Evolutionary conservation across 2,329 filamentous ascomycete species (phyloP).

Genomic region (Stemphylium lycopersici): DNA sequence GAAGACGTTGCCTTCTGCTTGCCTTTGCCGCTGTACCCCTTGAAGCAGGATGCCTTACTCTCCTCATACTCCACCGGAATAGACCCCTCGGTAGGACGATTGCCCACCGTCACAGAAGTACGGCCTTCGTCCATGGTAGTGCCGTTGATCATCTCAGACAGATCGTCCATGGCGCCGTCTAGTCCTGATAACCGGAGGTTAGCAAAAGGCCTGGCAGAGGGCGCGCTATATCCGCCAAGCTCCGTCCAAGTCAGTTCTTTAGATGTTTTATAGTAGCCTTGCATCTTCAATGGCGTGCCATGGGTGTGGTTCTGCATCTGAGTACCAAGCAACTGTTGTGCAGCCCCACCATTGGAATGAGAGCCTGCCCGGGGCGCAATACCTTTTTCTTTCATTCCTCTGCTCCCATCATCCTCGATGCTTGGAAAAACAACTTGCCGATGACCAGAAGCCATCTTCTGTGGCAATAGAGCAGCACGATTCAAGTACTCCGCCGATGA

Average conservation of each 20-base stretch:
- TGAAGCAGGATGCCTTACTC: slow-evolving; percentile 41
- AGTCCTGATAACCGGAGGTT: slow-evolving; percentile 41
- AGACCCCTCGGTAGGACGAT: slow-evolving; percentile 8
- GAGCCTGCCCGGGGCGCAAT: slow-evolving; percentile 17
- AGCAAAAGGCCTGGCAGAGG: slow-evolving; percentile 26
- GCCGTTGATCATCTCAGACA: slow-evolving; percentile 38
- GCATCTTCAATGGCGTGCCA: slow-evolving; percentile 28
- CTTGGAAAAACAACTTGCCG: slow-evolving; percentile 12
- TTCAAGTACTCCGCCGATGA: slow-evolving; percentile 20
- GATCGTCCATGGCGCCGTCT: slow-evolving; percentile 49
- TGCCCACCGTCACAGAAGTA: slow-evolving; percentile 11
- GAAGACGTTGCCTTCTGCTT: slow-evolving; percentile 40
- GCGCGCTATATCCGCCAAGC: slow-evolving; percentile 9
- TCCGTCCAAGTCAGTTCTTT: slow-evolving; percentile 28
- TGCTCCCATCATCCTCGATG: slow-evolving; percentile 19
- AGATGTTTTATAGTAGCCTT: slow-evolving; percentile 33
- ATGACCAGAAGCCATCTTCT: slow-evolving; percentile 15
- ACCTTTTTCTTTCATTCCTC: slow-evolving; percentile 25
- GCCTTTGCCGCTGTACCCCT: slow-evolving; percentile 33
- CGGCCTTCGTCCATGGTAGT: slow-evolving; percentile 20
- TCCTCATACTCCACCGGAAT: slow-evolving; percentile 22
- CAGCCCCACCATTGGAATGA: slow-evolving; percentile 13
- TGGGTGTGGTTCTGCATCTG: slow-evolving; percentile 31
- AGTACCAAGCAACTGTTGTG: slow-evolving; percentile 34
- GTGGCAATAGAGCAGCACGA: slow-evolving; percentile 17